Base-by-base conservation (phyloP, 129 eudicot genomes). In the Calendula officinalis region DNA sequence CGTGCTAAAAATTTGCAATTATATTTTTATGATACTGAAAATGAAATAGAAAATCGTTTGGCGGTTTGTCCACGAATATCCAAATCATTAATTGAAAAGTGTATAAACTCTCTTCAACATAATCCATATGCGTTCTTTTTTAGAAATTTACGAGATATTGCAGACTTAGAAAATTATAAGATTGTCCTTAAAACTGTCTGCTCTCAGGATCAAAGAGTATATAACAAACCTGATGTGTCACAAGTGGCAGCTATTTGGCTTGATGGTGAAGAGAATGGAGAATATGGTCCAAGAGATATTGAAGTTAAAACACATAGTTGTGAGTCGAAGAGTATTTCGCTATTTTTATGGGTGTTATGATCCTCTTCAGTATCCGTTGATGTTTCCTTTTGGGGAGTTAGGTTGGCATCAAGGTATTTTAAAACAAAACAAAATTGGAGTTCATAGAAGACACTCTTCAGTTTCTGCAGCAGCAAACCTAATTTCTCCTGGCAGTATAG, bases 111-210 rank as follows among this genome's bases (percentile, higher is more conserved):
- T 10, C 60, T 54, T 30, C 15, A 2, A n/a, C 60, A 54, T 3
- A 32, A 54, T 32, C 15, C 60, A 27, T 54, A 54, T 32, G 60
- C 4, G 5, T 54, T 13, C 13, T 59, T 59, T 46, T 59, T 59
- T 59, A 5, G 32, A 12, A 39, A 30, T n/a, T 12, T 38, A 1
- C 7, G 38, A 37, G 11, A 59, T 15, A 7, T 12, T 4, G 11
- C 44, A 2, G 27, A 38, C 5, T 10, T 58, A 5, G 46, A 36
- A 6, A 14, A 37, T 5, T 35, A 35, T 6, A 14, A 59, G 33
- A 59, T 59, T n/a, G 9, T 37, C 7, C 44, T 38, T 16, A 59
- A 15, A n/a, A 59, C 13, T 3, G 2, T 13, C 6, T 30, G 33
- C 6, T 6, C 30, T 6, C 34, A 35, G 38, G 47, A 59, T 38